Evolutionary conservation across 2,329 filamentous ascomycete genomes (phyloP).

Genomic region (Alternaria postmessia): DNA sequence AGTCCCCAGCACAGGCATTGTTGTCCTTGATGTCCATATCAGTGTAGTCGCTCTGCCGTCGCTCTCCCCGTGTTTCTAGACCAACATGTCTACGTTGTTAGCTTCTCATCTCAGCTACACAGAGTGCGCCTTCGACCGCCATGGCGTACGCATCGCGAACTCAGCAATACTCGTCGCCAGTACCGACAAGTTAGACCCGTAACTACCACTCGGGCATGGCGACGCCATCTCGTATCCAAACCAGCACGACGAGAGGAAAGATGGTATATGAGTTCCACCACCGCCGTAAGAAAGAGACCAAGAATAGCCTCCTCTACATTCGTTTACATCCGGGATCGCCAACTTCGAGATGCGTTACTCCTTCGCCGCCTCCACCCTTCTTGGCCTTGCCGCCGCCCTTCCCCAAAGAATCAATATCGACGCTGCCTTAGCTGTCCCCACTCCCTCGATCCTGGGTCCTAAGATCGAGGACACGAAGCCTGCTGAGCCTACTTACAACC

Average conservation of each 20-base stretch:
- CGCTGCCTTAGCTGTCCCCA: constrained; percentile 45
- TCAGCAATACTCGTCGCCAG: too few species aligned
- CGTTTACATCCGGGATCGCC: too few species aligned
- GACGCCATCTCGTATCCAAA: accelerated
- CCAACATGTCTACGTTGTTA: too few species aligned
- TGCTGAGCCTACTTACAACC: constrained; percentile 4
- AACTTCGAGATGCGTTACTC: constrained; percentile 33
- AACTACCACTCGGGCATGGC: too few species aligned
- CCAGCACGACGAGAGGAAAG: too few species aligned
- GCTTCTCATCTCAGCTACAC: too few species aligned
- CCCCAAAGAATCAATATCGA: constrained; percentile 49
- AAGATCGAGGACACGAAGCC: constrained; percentile 22
- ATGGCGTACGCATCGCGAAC: too few species aligned
- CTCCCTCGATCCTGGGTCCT: constrained; percentile 36
- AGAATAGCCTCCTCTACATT: accelerated
- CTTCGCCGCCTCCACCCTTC: constrained; percentile 21
- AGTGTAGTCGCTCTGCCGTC: too few species aligned
- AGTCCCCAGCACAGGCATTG: too few species aligned
- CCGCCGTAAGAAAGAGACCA: accelerated
- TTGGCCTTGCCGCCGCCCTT: constrained; percentile 29
- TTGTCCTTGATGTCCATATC: accelerated
- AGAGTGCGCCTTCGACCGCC: accelerated
- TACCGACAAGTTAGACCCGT: accelerated
- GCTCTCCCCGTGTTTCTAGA: too few species aligned
- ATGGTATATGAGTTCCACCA: too few species aligned